phyloP scores from a whole-genome alignment of 2,329 filamentous ascomycete genomes.

The Sclerotinia nivalis region DNA sequence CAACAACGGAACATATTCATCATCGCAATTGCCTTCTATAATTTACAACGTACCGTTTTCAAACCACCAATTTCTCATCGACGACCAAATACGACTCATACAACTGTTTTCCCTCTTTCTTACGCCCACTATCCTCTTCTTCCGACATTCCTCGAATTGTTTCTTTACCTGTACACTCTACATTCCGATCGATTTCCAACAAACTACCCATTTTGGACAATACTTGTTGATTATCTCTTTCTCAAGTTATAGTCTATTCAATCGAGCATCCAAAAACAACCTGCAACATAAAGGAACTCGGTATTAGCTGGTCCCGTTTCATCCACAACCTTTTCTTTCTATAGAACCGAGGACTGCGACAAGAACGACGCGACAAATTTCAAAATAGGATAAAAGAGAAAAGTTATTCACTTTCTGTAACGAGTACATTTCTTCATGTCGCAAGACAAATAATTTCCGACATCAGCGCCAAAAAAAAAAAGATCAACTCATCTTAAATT shows the following conservation, averaged over 20 bases:
- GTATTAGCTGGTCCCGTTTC: constrained; percentile 11
- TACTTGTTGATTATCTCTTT: constrained; percentile 20
- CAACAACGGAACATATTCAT: not conserved
- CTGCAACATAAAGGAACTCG: constrained; percentile 19
- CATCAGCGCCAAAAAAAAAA: constrained; percentile 1
- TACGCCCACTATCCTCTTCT: constrained; percentile 4
- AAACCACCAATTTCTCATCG: no score
- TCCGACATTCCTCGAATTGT: constrained; percentile 11
- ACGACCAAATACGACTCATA: no score
- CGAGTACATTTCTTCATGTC: constrained; percentile 21
- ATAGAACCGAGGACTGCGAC: not conserved
- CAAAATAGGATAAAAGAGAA: constrained; percentile 1
- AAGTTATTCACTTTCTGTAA: constrained; percentile 21
- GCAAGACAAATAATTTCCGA: constrained; percentile 22
- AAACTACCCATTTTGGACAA: constrained; percentile 19
- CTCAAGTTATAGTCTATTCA: constrained; percentile 40
- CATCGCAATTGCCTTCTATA: constrained; percentile 4
- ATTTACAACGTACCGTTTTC: not conserved
- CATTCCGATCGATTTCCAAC: constrained; percentile 21
- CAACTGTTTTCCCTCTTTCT: no score
- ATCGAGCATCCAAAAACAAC: constrained; percentile 49
- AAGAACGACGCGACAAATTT: constrained; percentile 6
- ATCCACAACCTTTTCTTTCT: not conserved
- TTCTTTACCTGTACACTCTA: constrained; percentile 19
- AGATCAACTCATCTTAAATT: constrained; percentile 19